Conservation (phyloP, 768 basidiomycete species). For the Cyclocybe aegerita region DNA sequence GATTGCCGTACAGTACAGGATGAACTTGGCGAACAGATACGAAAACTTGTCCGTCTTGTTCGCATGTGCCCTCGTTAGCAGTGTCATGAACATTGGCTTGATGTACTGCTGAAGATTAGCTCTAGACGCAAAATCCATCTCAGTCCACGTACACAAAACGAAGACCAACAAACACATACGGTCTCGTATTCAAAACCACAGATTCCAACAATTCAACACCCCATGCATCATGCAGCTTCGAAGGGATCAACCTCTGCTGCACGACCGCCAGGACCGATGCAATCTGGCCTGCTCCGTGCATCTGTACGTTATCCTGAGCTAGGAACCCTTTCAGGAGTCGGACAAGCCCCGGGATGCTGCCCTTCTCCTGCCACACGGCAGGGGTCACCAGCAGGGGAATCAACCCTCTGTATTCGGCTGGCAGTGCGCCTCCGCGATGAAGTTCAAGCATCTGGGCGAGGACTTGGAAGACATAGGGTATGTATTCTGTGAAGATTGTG, state of each 20-base stretch:
- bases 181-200: slow-evolving; percentile 68
- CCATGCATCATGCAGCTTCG: slow-evolving; percentile 85
- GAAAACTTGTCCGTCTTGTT: slow-evolving; percentile 89
- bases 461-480: slow-evolving; percentile 97
- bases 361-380: slow-evolving; percentile 88
- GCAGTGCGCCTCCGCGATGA: slow-evolving; percentile 58
- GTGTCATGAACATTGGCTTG: slow-evolving; percentile 69
- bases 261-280: slow-evolving; percentile 80
- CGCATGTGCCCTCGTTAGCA: slow-evolving; percentile 83
- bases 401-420: slow-evolving; percentile 74
- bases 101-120: slow-evolving; percentile 68
- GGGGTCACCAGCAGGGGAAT: slow-evolving; percentile 85
- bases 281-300: slow-evolving; percentile 72
- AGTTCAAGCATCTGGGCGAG: slow-evolving; percentile 93
- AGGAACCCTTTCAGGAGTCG: slow-evolving; percentile 86
- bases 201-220: slow-evolving; percentile 88
- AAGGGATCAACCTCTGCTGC: slow-evolving; percentile 87
- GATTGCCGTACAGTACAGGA: slow-evolving; percentile 75
- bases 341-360: slow-evolving; percentile 92
- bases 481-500: slow-evolving; percentile 65
- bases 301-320: slow-evolving; percentile 61
- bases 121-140: slow-evolving; percentile 33
- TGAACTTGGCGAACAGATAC: slow-evolving; percentile 78
- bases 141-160: background rate
- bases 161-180: slow-evolving; percentile 50